These are phyloP conservation scores for Caryopteris hybrid DNA, from an alignment of 305 asterid species.

Conservation along the genomic window DNA sequence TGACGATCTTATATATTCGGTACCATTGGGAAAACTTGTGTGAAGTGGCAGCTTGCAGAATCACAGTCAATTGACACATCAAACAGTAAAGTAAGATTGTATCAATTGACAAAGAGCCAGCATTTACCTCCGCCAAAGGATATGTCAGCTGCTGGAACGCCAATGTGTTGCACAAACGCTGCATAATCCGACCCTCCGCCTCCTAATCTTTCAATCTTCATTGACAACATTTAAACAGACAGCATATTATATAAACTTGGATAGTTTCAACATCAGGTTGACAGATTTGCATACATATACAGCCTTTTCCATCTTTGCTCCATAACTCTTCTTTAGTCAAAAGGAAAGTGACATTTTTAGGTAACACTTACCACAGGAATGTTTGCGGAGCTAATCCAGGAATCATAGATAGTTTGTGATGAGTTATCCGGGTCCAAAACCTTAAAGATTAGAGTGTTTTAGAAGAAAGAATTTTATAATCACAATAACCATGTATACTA, in stretches of 20 bases:
- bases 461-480: neutral
- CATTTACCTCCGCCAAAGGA: conserved; percentile 60
- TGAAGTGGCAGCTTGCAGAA: too few relatives aligned
- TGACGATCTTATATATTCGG: too few relatives aligned
- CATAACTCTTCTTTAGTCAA: too few relatives aligned
- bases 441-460: conserved; percentile 25
- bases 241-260: neutral
- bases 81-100: too few relatives aligned
- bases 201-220: conserved; percentile 73
- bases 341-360: neutral
- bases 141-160: conserved; percentile 65
- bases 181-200: conserved; percentile 78
- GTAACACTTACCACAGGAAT: conserved; percentile 41
- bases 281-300: too few relatives aligned
- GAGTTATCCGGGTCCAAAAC: conserved; percentile 80
- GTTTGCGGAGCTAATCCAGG: conserved; percentile 56
- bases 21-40: too few relatives aligned
- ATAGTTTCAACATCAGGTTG: too few relatives aligned
- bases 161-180: conserved; percentile 82
- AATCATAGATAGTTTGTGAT: conserved; percentile 74
- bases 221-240: neutral
- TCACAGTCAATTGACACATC: too few relatives aligned
- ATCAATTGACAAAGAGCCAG: too few relatives aligned
- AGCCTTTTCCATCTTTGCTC: too few relatives aligned
- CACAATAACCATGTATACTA: too few relatives aligned